A percentile compares a stretch with the other conserved stretches of the same genome.
Conservation (phyloP, 2,329 filamentous ascomycete species). For the Diaporthe helianthi region DNA sequence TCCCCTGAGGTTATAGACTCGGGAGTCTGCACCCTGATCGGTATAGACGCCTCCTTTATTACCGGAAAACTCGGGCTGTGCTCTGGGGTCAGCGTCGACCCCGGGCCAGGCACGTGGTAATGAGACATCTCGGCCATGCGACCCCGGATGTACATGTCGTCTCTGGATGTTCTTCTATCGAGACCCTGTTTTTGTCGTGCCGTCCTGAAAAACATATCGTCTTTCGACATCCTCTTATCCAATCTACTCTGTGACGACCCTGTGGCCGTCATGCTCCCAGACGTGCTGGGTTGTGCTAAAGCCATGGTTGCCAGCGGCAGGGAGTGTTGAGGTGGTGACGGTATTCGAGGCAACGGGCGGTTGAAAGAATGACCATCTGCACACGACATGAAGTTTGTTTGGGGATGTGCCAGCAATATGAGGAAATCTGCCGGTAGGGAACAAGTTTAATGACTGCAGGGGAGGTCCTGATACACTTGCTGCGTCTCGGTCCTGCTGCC, state of each 20-base stretch:
- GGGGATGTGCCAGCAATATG: constrained; percentile 45
- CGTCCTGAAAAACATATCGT: constrained; percentile 49
- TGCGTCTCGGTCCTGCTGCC: constrained; percentile 35
- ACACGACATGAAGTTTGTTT: constrained; percentile 39
- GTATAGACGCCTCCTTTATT: constrained; percentile 43
- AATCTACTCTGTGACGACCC: constrained; percentile 36
- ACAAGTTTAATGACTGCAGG: constrained; percentile 43
- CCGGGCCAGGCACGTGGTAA: constrained; percentile 50
- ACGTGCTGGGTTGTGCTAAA: constrained; percentile 50
- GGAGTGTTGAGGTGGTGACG: constrained; percentile 18
- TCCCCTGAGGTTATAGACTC: constrained; percentile 52
- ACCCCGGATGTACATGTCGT: constrained; percentile 47
- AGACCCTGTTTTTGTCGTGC: constrained; percentile 35
- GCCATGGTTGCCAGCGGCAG: constrained; percentile 40
- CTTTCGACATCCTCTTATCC: constrained; percentile 54
- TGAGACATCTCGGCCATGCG: constrained; percentile 43
- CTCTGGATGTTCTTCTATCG: constrained; percentile 52
- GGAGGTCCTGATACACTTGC: constrained; percentile 45
- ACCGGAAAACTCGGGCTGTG: constrained; percentile 47
- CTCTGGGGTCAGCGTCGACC: constrained; percentile 52
- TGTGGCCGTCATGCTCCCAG: constrained; percentile 34
- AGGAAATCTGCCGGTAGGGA: constrained; percentile 37
- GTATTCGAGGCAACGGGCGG: constrained; percentile 41
- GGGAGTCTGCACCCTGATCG: constrained; percentile 51
- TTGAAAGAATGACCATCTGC: constrained; percentile 42